A percentile compares a stretch with the other conserved stretches of the same genome.
phyloP scores from a whole-genome alignment of 1,284 basidiomycete genomes.

The Cutaneotrichosporon sp. region DNA sequence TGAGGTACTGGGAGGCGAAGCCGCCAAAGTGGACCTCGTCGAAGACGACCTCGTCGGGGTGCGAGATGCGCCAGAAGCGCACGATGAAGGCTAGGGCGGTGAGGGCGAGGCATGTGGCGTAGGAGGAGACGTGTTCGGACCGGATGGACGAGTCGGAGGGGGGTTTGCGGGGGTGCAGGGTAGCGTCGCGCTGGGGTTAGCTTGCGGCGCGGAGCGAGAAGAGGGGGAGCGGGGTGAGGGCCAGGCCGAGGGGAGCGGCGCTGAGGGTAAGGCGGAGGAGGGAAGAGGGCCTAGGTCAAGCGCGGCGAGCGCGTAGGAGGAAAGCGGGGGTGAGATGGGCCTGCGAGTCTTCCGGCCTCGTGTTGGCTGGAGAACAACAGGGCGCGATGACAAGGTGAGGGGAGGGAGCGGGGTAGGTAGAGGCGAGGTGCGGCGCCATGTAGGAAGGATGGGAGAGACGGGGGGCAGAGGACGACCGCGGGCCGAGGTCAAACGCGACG shows the following conservation, averaged over 20 bases:
- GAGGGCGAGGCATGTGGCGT: conserved; percentile 52
- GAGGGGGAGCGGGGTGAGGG: neutral
- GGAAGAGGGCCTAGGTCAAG: no score
- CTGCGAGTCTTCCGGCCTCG: no score
- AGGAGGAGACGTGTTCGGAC: conserved; percentile 40
- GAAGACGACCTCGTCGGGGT: conserved; percentile 93
- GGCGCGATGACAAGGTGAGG: no score
- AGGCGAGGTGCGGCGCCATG: no score
- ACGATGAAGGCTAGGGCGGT: conserved; percentile 75
- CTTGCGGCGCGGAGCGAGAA: neutral
- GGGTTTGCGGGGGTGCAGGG: conserved; percentile 14
- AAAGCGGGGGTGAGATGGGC: no score
- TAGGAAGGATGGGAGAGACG: no score
- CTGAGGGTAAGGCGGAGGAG: no score
- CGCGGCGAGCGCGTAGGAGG: no score
- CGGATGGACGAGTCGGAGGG: conserved; percentile 20
- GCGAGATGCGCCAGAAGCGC: conserved; percentile 90
- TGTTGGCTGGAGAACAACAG: no score
- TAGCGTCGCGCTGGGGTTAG: conserved; percentile 7
- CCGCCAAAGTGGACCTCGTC: conserved; percentile 93
- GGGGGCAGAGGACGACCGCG: no score
- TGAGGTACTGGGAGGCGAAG: conserved; percentile 89
- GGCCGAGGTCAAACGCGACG: no score
- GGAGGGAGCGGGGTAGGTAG: no score
- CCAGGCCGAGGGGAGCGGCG: neutral